Evolutionary conservation across 1,284 basidiomycete species (phyloP).

Genomic region (Ceratorhiza oryzae-sativae): DNA sequence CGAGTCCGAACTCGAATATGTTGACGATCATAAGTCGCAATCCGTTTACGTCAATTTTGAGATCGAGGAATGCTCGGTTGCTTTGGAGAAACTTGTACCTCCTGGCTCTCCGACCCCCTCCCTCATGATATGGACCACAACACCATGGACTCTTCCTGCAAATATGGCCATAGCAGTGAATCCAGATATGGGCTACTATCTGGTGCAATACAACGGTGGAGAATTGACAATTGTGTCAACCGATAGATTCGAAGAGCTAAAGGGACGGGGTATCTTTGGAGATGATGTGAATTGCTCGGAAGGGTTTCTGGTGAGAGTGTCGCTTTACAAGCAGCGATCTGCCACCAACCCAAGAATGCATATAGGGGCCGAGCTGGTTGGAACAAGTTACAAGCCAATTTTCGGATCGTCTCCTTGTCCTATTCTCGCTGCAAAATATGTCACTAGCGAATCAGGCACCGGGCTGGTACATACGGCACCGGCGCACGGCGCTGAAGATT

Average conservation of each 20-base stretch:
- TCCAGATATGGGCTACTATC: constrained; percentile 72
- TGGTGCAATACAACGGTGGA: constrained; percentile 57
- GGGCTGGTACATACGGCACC: constrained; percentile 97
- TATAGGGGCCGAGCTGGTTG: constrained; percentile 69
- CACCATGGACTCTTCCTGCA: constrained; percentile 95
- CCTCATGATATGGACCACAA: constrained; percentile 97
- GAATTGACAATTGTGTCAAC: constrained; percentile 69
- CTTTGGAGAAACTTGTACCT: constrained; percentile 41
- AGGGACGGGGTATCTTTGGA: constrained; percentile 53
- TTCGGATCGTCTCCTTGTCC: constrained; percentile 67
- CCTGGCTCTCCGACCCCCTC: constrained; percentile 50
- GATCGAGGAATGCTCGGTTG: constrained; percentile 22
- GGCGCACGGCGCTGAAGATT: constrained; percentile 95
- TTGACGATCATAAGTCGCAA: constrained; percentile 86
- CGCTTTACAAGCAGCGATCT: neutral
- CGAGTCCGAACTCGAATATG: constrained; percentile 93
- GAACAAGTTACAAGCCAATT: constrained; percentile 70
- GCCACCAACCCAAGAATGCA: neutral
- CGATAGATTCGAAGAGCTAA: constrained; percentile 67
- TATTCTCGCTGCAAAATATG: constrained; percentile 65
- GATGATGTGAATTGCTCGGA: constrained; percentile 59
- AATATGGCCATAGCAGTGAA: constrained; percentile 95
- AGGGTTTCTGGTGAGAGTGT: constrained; percentile 59
- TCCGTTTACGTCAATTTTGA: constrained; percentile 88
- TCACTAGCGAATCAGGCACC: constrained; percentile 90